These are phyloP conservation scores for Fusarium zealandicum DNA, from an alignment of 2,329 filamentous ascomycete species.

Conservation along the genomic window DNA sequence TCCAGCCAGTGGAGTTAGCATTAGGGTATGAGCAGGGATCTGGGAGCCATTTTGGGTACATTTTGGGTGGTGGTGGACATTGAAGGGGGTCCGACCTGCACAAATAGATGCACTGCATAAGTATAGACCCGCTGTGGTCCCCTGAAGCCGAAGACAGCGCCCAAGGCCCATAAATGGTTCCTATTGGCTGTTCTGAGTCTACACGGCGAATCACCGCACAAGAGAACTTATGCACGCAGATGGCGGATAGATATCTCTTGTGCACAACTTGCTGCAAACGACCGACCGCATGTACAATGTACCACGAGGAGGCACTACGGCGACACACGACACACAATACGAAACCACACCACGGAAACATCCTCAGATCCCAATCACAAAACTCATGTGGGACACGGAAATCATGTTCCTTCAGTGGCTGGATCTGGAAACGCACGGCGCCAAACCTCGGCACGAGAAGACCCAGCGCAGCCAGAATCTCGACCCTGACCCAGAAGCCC, in stretches of 20 bases:
- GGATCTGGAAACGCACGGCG: not conserved
- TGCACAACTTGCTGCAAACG: not conserved
- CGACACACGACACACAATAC: conserved; percentile 21
- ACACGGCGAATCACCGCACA: not conserved
- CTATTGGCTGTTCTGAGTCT: not conserved
- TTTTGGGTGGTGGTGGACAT: conserved; percentile 17
- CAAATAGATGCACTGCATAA: conserved; percentile 26
- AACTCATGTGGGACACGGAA: conserved; percentile 17
- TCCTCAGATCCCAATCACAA: conserved; percentile 8
- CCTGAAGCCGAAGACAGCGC: conserved; percentile 13
- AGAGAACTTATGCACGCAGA: not conserved
- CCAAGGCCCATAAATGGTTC: not conserved
- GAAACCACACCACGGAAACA: conserved; percentile 36
- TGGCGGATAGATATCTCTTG: not conserved
- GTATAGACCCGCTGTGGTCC: conserved; percentile 7
- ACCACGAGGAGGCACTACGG: conserved; percentile 2
- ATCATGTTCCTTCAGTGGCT: conserved; percentile 6
- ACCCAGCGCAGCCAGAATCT: conserved; percentile 1
- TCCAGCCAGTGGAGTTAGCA: conserved; percentile 13
- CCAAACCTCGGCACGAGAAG: not conserved
- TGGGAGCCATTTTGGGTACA: conserved; percentile 27
- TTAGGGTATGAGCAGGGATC: conserved; percentile 26
- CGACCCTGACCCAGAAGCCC: not conserved
- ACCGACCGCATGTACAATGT: not conserved
- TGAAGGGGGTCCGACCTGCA: conserved; percentile 19